Evolutionary conservation across 495 filamentous ascomycete species (phyloP), one percentile per base, ranked within the genome.

Genomic region (Neurospora sp.): DNA sequence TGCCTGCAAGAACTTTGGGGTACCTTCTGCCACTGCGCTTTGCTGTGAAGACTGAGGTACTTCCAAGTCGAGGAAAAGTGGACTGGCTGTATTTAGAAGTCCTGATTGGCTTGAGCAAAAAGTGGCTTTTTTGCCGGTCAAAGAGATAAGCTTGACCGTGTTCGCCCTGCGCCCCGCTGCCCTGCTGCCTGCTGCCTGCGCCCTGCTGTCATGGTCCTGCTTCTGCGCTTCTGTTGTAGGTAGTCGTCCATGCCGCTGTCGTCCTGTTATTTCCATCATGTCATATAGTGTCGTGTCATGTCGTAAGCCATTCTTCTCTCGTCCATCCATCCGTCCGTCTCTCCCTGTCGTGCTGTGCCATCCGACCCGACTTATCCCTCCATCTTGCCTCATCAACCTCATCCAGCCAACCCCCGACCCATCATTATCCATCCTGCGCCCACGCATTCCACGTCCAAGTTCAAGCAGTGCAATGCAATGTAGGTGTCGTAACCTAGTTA

Each of bases 401-500:
- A 23, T 23, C 44, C 8, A 9, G n/a, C n/a, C 37, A 38, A 16
- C 40, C 40, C 40, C 40, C 14, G 40, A 41, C 0, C 40, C 40
- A 16, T 41, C 40, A 41, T 16, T 4, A 4, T 16, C 14, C 40
- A 41, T 41, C 6, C 16, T 16, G 40, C 40, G 40, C 40, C 16
- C 41, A 7, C 16, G 41, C 14, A 42, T 6, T 5, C 14, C 41
- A 7, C 18, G 14, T 5, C 14, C 41, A 7, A 42, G 14, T 42
- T 18, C 41, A 42, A 18, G 41, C 41, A 42, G 5, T 40, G 39
- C 39, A 40, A 40, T 5, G 1, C 40, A 41, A 14, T 41, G 40
- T 12, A 40, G 12, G 39, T 40, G 27, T 31, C 27, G 27, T 12
- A 40, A 14, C 14, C 44, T 83, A 90, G 78, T 84, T 87, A 37